These are phyloP conservation scores for Suillus placidus DNA, from an alignment of 768 basidiomycete genomes.

Conservation along the genomic window DNA sequence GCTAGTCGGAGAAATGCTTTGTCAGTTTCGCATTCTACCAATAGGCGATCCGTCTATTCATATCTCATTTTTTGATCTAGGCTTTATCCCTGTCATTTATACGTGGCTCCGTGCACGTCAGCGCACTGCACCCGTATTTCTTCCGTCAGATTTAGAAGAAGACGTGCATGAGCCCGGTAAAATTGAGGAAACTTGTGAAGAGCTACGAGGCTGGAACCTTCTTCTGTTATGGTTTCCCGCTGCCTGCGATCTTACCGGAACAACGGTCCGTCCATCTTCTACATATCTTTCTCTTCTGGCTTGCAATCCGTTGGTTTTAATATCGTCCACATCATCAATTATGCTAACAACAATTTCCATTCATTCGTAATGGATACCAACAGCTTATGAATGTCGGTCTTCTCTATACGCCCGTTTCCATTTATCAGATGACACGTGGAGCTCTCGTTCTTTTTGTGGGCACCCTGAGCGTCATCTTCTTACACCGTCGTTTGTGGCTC, in stretches of 20 bases:
- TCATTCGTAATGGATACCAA: conserved; percentile 16
- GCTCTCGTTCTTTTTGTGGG: conserved; percentile 95
- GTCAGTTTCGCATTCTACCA: conserved; percentile 47
- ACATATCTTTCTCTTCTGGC: conserved; percentile 9
- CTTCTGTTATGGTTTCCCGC: conserved; percentile 89
- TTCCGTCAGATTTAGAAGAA: conserved; percentile 53
- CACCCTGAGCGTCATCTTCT: conserved; percentile 86
- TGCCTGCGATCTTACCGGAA: conserved; percentile 86
- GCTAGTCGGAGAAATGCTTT: conserved; percentile 91
- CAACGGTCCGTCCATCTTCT: conserved; percentile 62
- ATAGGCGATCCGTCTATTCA: conserved; percentile 16
- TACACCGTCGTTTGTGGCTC: conserved; percentile 79
- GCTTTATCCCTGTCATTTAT: conserved; percentile 84
- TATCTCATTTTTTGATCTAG: conserved; percentile 40
- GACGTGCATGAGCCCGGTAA: conserved; percentile 42
- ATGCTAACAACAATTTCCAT: conserved; percentile 23
- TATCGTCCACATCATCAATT: background rate
- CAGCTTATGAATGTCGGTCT: conserved; percentile 94
- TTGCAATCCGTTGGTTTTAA: background rate
- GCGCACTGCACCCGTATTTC: conserved; percentile 52
- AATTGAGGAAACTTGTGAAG: conserved; percentile 35
- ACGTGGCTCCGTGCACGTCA: conserved; percentile 57
- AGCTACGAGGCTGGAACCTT: conserved; percentile 67
- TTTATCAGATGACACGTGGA: conserved; percentile 96
- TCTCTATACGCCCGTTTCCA: conserved; percentile 93